These are phyloP conservation scores for Geotrichum ghanense DNA, from an alignment of 805 yeast genomes.

Conservation along the genomic window DNA sequence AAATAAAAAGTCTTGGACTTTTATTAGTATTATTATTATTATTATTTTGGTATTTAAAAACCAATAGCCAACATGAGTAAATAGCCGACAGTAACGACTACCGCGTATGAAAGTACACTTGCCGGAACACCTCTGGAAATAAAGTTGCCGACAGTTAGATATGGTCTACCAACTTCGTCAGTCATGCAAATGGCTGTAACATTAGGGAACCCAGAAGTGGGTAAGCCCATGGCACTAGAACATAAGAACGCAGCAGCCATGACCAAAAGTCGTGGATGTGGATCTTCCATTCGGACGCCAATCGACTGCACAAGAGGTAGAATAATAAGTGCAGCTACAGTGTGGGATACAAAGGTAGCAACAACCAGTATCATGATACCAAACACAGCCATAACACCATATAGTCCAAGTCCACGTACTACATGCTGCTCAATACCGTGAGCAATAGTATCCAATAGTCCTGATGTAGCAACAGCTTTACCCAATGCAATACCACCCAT, in stretches of 20 bases:
- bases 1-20: background rate
- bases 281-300: constrained; percentile 48
- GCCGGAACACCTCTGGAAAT: constrained; percentile 87
- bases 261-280: constrained; percentile 78
- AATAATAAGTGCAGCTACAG: constrained; percentile 91
- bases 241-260: constrained; percentile 57
- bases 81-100: constrained; percentile 73
- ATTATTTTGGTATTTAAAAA: constrained; percentile 23
- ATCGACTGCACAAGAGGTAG: constrained; percentile 85
- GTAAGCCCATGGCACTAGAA: constrained; percentile 95
- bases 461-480: constrained; percentile 87
- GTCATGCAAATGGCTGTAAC: constrained; percentile 94
- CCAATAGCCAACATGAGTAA: constrained; percentile 51
- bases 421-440: constrained; percentile 41
- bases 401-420: constrained; percentile 59
- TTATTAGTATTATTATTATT: no score
- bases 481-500: constrained; percentile 98
- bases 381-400: constrained; percentile 63
- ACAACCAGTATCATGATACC: constrained; percentile 71
- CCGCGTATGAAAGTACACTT: constrained; percentile 59
- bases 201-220: constrained; percentile 96
- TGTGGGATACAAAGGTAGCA: constrained; percentile 94
- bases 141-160: constrained; percentile 75
- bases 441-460: constrained; percentile 73
- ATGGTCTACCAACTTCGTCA: constrained; percentile 85